Evolutionary conservation across 352 stramenopile species (phyloP), one percentile per base, ranked within the genome.

Genomic region (Globisporangium carolinianum): DNA sequence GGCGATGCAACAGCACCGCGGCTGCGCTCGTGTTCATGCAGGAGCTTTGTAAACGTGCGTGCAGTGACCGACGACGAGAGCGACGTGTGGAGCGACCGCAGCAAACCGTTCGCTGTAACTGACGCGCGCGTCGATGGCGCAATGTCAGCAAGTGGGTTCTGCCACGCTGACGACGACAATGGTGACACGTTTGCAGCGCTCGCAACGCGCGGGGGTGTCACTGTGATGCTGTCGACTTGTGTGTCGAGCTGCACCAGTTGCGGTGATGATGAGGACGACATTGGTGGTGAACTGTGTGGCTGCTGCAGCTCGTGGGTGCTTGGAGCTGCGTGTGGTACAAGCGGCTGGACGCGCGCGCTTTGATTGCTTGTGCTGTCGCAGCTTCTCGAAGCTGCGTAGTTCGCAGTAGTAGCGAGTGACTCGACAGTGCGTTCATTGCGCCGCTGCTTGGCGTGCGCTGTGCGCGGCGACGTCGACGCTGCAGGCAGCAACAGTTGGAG

Each of bases 131-230:
- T 12, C 39, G 39, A 12, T 43, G 39, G 39, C 11, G 39, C 39
- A 43, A 83, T 72, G 48, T 75, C 73, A 0, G 71, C 63, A 9
- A 86, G 63, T 47, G 75, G 71, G 24, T 86, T 75, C 14, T 71
- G 59, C 59, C 62, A 61, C 10, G 48, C 43, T 4, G 62, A 63
- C 8, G 55, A 62, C 5, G 24, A 32, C 24, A 32, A 32, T 32
- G 24, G 24, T 32, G 24, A 32, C 24, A 32, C 24, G 24, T 32
- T 32, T 32, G 24, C 24, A 32, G 57, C 53, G 41, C 41, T 57
- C 18, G 52, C 47, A 9, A 54, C 18, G 37, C 24, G 42, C 24
- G 54, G 43, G 1, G 41, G 36, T 9, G 48, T 36, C n/a, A 52
- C 37, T 18, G 61, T 12, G 61, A 68, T 14, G 47, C 45, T 48